Conservation (phyloP, 495 filamentous ascomycete genomes). For the Xylaria acuta region DNA sequence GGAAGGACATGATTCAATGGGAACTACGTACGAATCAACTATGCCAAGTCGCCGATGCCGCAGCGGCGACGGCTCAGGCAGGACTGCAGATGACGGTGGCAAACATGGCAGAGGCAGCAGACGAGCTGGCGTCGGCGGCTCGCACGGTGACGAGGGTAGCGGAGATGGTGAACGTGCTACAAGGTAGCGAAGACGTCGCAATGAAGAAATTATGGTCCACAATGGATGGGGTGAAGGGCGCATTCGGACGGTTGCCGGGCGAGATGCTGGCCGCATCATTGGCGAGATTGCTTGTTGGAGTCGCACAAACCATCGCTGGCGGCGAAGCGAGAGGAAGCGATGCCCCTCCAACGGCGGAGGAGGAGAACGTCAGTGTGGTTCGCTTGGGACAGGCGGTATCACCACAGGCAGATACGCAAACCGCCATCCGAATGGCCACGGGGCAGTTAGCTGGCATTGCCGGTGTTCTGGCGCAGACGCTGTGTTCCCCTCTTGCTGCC, state of each 20-base stretch:
- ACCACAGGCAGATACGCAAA: not conserved
- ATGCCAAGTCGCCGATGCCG: slow-evolving; percentile 7
- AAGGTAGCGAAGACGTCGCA: not conserved
- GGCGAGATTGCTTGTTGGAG: slow-evolving; percentile 13
- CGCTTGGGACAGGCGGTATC: not conserved
- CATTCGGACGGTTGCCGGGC: not conserved
- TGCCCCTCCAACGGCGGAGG: not conserved
- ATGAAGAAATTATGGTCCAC: slow-evolving; percentile 1
- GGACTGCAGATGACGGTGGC: slow-evolving; percentile 7
- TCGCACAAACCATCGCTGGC: not conserved
- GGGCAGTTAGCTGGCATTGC: slow-evolving; percentile 22
- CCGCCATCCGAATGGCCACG: not conserved
- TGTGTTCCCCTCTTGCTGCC: not conserved
- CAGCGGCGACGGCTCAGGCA: slow-evolving; percentile 12
- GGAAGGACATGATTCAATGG: slow-evolving; percentile 20
- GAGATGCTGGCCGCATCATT: slow-evolving; percentile 5
- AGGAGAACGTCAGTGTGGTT: not conserved
- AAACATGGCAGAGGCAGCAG: slow-evolving; percentile 1
- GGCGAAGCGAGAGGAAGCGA: not conserved
- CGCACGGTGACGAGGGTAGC: slow-evolving; percentile 11
- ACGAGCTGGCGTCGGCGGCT: slow-evolving; percentile 8
- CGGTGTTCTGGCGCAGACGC: not conserved
- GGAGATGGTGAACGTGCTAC: not conserved
- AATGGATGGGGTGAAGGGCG: not conserved
- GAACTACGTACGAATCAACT: slow-evolving; percentile 2